Conservation (phyloP, 2,329 filamentous ascomycete genomes). For the Leptodontidium sp. region DNA sequence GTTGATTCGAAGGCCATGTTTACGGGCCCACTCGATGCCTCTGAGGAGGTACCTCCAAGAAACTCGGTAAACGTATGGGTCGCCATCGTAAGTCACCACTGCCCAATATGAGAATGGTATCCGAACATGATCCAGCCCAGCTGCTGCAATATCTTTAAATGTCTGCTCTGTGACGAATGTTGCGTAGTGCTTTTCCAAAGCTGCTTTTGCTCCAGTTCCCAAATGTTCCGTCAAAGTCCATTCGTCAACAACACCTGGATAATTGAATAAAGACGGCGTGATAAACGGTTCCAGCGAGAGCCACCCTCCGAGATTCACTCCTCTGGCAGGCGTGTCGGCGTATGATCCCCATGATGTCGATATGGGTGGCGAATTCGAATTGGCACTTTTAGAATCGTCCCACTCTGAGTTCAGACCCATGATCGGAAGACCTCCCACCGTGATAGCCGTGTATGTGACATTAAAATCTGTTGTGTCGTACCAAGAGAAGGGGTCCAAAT, state of each 20-base stretch:
- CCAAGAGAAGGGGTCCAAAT: slow-evolving; percentile 92
- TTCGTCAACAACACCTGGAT: slow-evolving; percentile 82
- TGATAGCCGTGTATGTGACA: slow-evolving; percentile 86
- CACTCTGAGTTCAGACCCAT: slow-evolving; percentile 89
- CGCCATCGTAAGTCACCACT: slow-evolving; percentile 81
- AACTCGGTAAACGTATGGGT: slow-evolving; percentile 87
- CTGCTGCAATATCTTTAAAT: slow-evolving; percentile 83
- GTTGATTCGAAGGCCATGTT: slow-evolving; percentile 91
- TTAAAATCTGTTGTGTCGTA: slow-evolving; percentile 92
- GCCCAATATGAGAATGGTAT: slow-evolving; percentile 98
- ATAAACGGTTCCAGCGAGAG: slow-evolving; percentile 94
- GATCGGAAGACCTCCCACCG: slow-evolving; percentile 84
- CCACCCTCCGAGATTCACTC: slow-evolving; percentile 95
- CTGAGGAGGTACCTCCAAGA: slow-evolving; percentile 94
- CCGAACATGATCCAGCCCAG: slow-evolving; percentile 95
- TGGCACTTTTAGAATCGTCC: slow-evolving; percentile 83
- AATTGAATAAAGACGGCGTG: slow-evolving; percentile 87
- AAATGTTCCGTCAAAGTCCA: slow-evolving; percentile 79
- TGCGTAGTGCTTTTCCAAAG: slow-evolving; percentile 90
- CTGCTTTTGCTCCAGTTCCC: slow-evolving; percentile 67
- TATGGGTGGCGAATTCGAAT: slow-evolving; percentile 80
- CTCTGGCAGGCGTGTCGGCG: slow-evolving; percentile 78
- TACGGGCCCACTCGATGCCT: slow-evolving; percentile 91
- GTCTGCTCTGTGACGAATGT: slow-evolving; percentile 85
- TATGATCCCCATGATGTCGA: slow-evolving; percentile 81